Evolutionary conservation across 2,329 filamentous ascomycete genomes (phyloP).

Genomic region (Xylogone sp.): DNA sequence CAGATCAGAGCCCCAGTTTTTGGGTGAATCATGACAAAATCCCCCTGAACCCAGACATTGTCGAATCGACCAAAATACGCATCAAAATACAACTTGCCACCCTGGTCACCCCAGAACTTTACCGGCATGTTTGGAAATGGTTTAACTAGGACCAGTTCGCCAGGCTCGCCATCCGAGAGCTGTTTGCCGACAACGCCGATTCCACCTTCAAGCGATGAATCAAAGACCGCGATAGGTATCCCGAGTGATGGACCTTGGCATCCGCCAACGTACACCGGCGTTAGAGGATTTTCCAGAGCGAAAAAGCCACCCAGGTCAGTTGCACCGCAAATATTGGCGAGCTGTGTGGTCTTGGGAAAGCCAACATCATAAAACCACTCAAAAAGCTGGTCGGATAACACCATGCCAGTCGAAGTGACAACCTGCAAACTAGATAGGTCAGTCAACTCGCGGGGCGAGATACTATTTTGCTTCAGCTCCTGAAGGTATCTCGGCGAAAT

Average conservation of each 20-base stretch:
- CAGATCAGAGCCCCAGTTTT: slow-evolving; percentile 59
- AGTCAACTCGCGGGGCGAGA: neutral
- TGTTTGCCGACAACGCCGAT: slow-evolving; percentile 40
- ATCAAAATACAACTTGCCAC: slow-evolving; percentile 38
- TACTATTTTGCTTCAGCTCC: neutral
- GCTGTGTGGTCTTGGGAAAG: slow-evolving; percentile 61
- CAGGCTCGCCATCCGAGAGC: neutral
- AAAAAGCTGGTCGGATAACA: slow-evolving; percentile 68
- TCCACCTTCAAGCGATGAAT: slow-evolving; percentile 51
- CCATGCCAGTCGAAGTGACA: slow-evolving; percentile 74
- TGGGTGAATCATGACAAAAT: slow-evolving; percentile 69
- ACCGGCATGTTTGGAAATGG: slow-evolving; percentile 73
- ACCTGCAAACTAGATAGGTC: slow-evolving; percentile 36
- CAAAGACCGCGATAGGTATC: slow-evolving; percentile 53
- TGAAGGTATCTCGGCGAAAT: neutral
- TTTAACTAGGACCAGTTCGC: neutral
- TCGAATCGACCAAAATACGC: slow-evolving; percentile 58
- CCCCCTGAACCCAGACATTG: slow-evolving; percentile 74
- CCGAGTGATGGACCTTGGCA: slow-evolving; percentile 47
- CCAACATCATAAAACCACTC: slow-evolving; percentile 65
- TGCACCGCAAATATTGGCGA: slow-evolving; percentile 40
- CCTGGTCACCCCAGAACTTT: slow-evolving; percentile 53
- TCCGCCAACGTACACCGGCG: slow-evolving; percentile 56
- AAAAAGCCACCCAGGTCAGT: slow-evolving; percentile 28
- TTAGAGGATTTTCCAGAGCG: slow-evolving; percentile 59